Base-by-base conservation (phyloP, 257 asterid genomes). In the Nicotiana obtusifolia region DNA sequence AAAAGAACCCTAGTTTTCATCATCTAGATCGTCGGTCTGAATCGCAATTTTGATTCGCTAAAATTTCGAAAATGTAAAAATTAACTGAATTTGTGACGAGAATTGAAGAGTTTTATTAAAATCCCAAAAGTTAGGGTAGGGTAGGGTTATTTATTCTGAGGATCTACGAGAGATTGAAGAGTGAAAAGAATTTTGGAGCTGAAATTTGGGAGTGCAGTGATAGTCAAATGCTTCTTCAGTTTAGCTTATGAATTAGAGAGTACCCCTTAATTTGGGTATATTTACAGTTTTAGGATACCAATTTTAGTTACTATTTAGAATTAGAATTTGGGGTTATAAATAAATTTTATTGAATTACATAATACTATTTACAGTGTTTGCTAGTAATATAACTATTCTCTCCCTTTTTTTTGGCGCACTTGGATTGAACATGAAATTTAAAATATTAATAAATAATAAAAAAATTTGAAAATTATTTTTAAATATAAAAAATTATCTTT, bases 1-100 rank as follows among this genome's bases (percentile, higher is more conserved):
- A 86, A 44, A 52, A 89, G 73, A 83, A 84, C 88, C 94, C 92
- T 84, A 84, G 86, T 85, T 90, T 89, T 91, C 98, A 93, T 91
- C 98, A 93, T 93, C 89, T 84, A 88, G 69, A 83, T 79, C 81
- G 62, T 75, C 41, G 24, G 26, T 75, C 24, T 26, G 8, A 41
- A 22, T 44, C 78, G 14, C 37, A 71, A 44, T 14, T 41, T 69
- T 52, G 57, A 49, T 24, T 49, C 35, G 15, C 22, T 24, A 16
- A 75, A 69, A 19, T 15, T 35, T 19, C 54, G 9, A 68, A 68
- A 71, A 44, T 44, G 22, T 24, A 28, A 28, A 14, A 11, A 41
- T 6, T 26, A 44, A 71, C 60, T 44, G 60, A 71, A 44, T 14
- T 71, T 52, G 24, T 3, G 1, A 71, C 37, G 15, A 71, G 59